Evolutionary conservation across 1,139 yeast genomes (phyloP).

Genomic region (Scheffersomyces cryptocercus): DNA sequence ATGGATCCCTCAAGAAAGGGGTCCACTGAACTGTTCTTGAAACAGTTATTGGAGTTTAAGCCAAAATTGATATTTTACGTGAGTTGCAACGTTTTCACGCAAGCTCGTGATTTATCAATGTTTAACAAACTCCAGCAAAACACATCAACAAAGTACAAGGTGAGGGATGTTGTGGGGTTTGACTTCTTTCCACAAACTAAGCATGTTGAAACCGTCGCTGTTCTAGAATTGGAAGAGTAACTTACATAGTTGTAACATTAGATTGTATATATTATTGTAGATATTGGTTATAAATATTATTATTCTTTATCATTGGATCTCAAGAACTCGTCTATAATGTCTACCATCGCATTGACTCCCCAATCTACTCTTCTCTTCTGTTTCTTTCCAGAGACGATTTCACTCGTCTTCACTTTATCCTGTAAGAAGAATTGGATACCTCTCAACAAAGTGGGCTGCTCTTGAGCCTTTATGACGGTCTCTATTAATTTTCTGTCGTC

Average conservation of each 20-base stretch:
- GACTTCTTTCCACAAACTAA: slow-evolving; percentile 53
- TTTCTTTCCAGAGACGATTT: slow-evolving; percentile 56
- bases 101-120: slow-evolving; percentile 42
- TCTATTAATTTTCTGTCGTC: slow-evolving; percentile 58
- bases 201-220: slow-evolving; percentile 47
- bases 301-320: slow-evolving; percentile 12
- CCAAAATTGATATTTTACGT: slow-evolving; percentile 42
- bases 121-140: slow-evolving; percentile 26
- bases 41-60: slow-evolving; percentile 35
- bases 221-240: slow-evolving; percentile 24
- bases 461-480: slow-evolving; percentile 59
- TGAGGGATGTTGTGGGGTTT: slow-evolving; percentile 39
- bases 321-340: slow-evolving; percentile 52
- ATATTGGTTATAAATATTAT: not conserved
- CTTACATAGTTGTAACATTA: slow-evolving; percentile 1
- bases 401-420: slow-evolving; percentile 52
- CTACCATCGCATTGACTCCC: slow-evolving; percentile 62
- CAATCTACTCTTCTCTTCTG: slow-evolving; percentile 66
- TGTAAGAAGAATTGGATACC: slow-evolving; percentile 74
- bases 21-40: slow-evolving; percentile 32
- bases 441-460: slow-evolving; percentile 60
- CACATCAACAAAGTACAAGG: slow-evolving; percentile 20
- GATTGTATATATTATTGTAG: not conserved
- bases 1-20: slow-evolving; percentile 53
- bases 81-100: slow-evolving; percentile 50